Base-by-base conservation (phyloP, 2,329 filamentous ascomycete species). In the Colletotrichum sp. region DNA sequence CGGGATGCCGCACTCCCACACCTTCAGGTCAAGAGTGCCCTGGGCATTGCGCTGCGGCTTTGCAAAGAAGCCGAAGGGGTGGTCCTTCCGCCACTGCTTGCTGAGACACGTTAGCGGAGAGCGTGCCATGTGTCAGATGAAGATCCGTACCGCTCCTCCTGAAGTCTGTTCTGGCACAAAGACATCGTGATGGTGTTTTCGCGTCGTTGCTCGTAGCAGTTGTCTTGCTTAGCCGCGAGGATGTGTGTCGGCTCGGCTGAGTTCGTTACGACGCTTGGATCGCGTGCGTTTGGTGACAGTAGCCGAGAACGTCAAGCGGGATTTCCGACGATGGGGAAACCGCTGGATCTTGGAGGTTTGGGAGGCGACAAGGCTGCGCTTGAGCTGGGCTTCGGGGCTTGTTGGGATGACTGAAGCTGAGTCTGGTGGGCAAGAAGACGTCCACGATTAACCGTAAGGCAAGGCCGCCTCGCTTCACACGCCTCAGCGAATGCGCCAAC, bases 31-130 rank as follows among this genome's bases (percentile, higher is more conserved):
- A 68, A 99, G 90, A 2, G 95, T 92, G 71, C 96, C 96, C 79
- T 95, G 85, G 1, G 75, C 62, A 78, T 92, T 96, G 80, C 96
- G 94, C 77, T 93, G 89, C 15, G 98, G 97, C 83, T 96, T 95
- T 28, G 97, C 97, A 85, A 95, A 98, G 88, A 99, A 99, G 77
- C 97, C 97, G 82, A 99, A 99, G 0, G 98, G 98, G 82, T 99
- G 97, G 81, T 99, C 96, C 83, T 93, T 93, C 79, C 97, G 93
- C 97, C 97, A 99, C 87, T 98, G 95, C 88, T 98, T 99, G 78
- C 96, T 98, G 80, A 32, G 48, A 55, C 68, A 57, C 64, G 69
- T 80, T 65, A 83, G 84, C 59, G 8, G 55, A 78, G 32, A 34
- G 12, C 26, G n/a, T 28, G 32, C 9, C 9, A 22, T 16, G n/a